A percentile compares a stretch with the other conserved stretches of the same genome.
phyloP scores from a whole-genome alignment of 2,329 filamentous ascomycete genomes.

The Aspergillus hortae region DNA sequence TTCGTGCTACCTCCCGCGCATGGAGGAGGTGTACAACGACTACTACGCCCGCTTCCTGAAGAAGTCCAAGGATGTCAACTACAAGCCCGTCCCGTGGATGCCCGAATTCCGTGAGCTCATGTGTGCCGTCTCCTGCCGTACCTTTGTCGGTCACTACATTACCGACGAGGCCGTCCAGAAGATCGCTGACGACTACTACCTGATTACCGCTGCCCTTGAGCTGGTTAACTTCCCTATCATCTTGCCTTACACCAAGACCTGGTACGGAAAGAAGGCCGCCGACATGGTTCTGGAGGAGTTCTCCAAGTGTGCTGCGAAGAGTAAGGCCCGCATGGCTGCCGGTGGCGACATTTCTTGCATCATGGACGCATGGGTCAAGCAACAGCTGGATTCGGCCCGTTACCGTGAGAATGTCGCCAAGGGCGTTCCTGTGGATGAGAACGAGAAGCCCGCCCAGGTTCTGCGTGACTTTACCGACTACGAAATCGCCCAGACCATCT shows the following conservation, averaged over 20 bases:
- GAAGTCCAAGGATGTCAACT: slow-evolving; percentile 67
- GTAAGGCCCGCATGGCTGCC: slow-evolving; percentile 85
- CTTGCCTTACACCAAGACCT: slow-evolving; percentile 88
- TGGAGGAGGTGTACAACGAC: slow-evolving; percentile 84
- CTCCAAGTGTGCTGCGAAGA: slow-evolving; percentile 85
- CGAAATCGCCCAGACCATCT: slow-evolving; percentile 89
- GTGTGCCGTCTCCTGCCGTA: slow-evolving; percentile 90
- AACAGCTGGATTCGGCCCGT: slow-evolving; percentile 78
- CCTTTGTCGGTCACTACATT: slow-evolving; percentile 97
- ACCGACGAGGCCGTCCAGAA: slow-evolving; percentile 85
- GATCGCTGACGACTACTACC: slow-evolving; percentile 94
- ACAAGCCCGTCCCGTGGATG: slow-evolving; percentile 84
- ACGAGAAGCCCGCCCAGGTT: slow-evolving; percentile 77
- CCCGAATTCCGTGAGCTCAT: slow-evolving; percentile 87
- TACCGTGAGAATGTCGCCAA: slow-evolving; percentile 76
- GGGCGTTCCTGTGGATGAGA: slow-evolving; percentile 63
- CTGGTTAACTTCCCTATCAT: slow-evolving; percentile 98
- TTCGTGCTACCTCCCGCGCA: slow-evolving; percentile 81
- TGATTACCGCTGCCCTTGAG: slow-evolving; percentile 92
- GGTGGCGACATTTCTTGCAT: slow-evolving; percentile 87
- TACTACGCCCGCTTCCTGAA: slow-evolving; percentile 80
- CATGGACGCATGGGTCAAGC: slow-evolving; percentile 90
- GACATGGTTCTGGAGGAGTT: slow-evolving; percentile 91
- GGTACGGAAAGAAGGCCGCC: slow-evolving; percentile 94
- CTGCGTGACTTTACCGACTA: slow-evolving; percentile 85